Evolutionary conservation across 2,329 filamentous ascomycete genomes (phyloP).

Genomic region (Claviceps pusilla): DNA sequence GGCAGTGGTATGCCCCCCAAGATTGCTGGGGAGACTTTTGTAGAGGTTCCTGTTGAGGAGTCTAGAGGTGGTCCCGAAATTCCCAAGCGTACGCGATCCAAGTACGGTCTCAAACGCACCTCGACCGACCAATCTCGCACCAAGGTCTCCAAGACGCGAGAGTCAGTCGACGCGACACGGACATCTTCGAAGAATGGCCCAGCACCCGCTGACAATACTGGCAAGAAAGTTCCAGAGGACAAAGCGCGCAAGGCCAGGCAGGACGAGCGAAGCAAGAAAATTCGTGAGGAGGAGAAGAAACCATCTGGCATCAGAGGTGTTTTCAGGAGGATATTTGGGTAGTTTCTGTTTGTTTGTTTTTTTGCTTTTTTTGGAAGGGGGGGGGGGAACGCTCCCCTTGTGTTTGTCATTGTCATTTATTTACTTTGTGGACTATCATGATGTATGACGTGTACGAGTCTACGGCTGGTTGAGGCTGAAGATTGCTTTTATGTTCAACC

Average conservation of each 20-base stretch:
- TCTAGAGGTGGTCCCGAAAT: conserved; percentile 9
- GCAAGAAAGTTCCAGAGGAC: conserved; percentile 14
- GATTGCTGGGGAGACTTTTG: conserved; percentile 10
- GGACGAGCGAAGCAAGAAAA: conserved; percentile 20
- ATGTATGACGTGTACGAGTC: conserved; percentile 6
- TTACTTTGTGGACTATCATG: conserved; percentile 3
- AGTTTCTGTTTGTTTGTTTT: background rate
- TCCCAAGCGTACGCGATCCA: conserved; percentile 19
- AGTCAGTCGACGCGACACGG: background rate
- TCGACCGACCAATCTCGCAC: conserved; percentile 14
- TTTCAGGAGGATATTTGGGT: conserved; percentile 23
- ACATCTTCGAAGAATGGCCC: conserved; percentile 2
- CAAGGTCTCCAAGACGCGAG: conserved; percentile 13
- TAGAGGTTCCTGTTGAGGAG: conserved; percentile 1
- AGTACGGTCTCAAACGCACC: conserved; percentile 12
- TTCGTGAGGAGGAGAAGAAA: conserved; percentile 16
- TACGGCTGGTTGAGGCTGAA: background rate
- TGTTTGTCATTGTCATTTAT: background rate
- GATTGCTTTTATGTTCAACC: conserved; percentile 6
- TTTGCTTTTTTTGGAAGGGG: background rate
- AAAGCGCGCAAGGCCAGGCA: conserved; percentile 20
- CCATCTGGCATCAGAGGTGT: conserved; percentile 18
- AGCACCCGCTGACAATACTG: conserved; percentile 1
- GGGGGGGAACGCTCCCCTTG: too few relatives aligned
- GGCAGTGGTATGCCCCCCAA: conserved; percentile 12